phyloP scores from a whole-genome alignment of 768 basidiomycete genomes.

The Boletus vermiculosoides region DNA sequence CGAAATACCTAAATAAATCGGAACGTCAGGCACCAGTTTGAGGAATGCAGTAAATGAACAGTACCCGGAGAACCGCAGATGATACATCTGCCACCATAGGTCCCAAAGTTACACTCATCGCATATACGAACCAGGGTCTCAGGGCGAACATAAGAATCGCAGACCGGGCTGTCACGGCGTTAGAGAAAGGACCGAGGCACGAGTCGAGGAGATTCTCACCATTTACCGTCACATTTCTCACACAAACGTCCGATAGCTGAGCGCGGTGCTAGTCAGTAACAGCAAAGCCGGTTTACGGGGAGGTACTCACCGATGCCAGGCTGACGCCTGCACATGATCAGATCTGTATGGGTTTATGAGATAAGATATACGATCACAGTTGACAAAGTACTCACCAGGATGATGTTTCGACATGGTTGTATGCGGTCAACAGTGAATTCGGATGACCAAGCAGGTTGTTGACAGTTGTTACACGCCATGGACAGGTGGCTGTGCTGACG shows the following conservation, averaged over 20 bases:
- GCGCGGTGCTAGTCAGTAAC: constrained; percentile 8
- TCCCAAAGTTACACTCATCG: constrained; percentile 99
- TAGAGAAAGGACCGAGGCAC: background rate
- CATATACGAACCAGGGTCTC: constrained; percentile 98
- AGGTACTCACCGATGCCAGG: constrained; percentile 83
- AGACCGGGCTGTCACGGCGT: constrained; percentile 73
- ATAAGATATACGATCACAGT: background rate
- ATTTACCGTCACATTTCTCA: constrained; percentile 99
- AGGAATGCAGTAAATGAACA: constrained; percentile 16
- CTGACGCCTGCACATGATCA: constrained; percentile 98
- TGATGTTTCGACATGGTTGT: constrained; percentile 84
- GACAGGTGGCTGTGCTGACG: constrained; percentile 16
- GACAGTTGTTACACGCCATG: constrained; percentile 5
- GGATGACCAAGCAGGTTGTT: constrained; percentile 13
- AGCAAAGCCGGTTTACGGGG: background rate
- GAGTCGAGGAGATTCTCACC: constrained; percentile 50
- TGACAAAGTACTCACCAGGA: constrained; percentile 51
- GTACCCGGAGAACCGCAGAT: constrained; percentile 94
- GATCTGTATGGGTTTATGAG: constrained; percentile 51
- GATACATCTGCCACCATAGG: constrained; percentile 96
- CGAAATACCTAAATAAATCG: constrained; percentile 71
- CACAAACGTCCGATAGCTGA: constrained; percentile 95
- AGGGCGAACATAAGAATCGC: constrained; percentile 98
- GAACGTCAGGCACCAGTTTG: background rate
- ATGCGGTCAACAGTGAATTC: constrained; percentile 1